Conservation (phyloP, 164 flowering plant genomes). For the Warburgia ugandensis region DNA sequence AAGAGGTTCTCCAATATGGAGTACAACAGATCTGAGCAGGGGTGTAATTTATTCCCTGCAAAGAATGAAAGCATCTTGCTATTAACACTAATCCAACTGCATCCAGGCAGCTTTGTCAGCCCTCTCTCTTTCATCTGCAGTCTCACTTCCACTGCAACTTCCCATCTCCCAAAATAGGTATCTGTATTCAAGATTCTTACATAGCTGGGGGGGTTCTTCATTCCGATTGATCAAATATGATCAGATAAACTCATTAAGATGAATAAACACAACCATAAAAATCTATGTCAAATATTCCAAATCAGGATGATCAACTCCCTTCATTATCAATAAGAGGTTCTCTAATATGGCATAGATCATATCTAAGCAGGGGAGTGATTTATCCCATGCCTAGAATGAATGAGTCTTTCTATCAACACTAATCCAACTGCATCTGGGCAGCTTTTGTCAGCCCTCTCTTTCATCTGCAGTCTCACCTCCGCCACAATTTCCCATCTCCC, state of each 20-base stretch:
- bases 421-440: conserved; percentile 83
- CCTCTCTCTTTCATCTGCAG: conserved; percentile 45
- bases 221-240: no score
- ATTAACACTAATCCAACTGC: conserved; percentile 67
- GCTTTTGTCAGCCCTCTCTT: conserved; percentile 42
- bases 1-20: conserved; percentile 37
- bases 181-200: conserved; percentile 50
- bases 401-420: conserved; percentile 33
- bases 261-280: background rate
- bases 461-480: conserved; percentile 49
- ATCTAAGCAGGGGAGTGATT: conserved; percentile 36
- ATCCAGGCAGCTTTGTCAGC: conserved; percentile 55
- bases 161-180: conserved; percentile 63
- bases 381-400: conserved; percentile 54
- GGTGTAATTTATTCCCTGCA: conserved; percentile 58
- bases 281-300: conserved; percentile 8
- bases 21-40: conserved; percentile 30
- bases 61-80: conserved; percentile 38
- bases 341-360: conserved; percentile 39
- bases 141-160: conserved; percentile 52
- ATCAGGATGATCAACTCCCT: conserved; percentile 19
- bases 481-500: conserved; percentile 62
- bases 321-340: conserved; percentile 33
- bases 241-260: no score
- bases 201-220: no score